These are phyloP conservation scores for Pseudogymnoascus sp. DNA, from an alignment of 2,329 filamentous ascomycete species.

Conservation along the genomic window DNA sequence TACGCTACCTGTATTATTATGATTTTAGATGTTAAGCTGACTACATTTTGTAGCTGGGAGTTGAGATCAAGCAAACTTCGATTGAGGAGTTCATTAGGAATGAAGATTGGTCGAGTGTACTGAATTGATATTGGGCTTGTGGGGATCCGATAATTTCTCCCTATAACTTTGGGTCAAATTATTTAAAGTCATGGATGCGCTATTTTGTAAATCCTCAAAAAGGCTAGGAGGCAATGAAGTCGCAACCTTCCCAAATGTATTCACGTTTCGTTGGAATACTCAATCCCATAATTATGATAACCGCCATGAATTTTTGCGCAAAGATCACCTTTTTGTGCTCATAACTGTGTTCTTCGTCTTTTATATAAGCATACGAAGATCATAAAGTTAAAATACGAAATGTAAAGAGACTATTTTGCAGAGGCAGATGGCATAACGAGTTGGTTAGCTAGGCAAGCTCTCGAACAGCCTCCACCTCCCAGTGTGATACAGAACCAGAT, in stretches of 20 bases:
- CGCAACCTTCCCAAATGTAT: too few species aligned
- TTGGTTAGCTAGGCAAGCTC: background rate
- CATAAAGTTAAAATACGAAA: background rate
- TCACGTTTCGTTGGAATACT: too few species aligned
- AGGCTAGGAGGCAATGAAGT: too few species aligned
- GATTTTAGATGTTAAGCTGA: conserved; percentile 2
- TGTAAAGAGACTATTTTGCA: background rate
- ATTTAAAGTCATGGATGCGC: background rate
- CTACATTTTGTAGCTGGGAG: conserved; percentile 13
- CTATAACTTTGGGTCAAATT: background rate
- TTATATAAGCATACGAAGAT: background rate
- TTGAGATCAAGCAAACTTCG: conserved; percentile 14
- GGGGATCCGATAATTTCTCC: background rate
- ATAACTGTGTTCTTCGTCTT: background rate
- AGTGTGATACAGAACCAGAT: background rate
- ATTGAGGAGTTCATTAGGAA: conserved; percentile 17
- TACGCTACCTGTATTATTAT: background rate
- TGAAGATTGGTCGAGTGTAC: conserved; percentile 19
- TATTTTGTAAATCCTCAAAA: background rate
- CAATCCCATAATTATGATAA: background rate
- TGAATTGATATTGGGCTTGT: conserved; percentile 2
- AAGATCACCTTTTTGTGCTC: background rate
- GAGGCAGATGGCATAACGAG: background rate
- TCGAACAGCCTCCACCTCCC: too few species aligned
- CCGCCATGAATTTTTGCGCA: background rate